Percentiles rank a stretch among this genome's conserved stretches.
phyloP scores from a whole-genome alignment of 169 alveolate genomes.

The Plasmodium cynomolgi region DNA sequence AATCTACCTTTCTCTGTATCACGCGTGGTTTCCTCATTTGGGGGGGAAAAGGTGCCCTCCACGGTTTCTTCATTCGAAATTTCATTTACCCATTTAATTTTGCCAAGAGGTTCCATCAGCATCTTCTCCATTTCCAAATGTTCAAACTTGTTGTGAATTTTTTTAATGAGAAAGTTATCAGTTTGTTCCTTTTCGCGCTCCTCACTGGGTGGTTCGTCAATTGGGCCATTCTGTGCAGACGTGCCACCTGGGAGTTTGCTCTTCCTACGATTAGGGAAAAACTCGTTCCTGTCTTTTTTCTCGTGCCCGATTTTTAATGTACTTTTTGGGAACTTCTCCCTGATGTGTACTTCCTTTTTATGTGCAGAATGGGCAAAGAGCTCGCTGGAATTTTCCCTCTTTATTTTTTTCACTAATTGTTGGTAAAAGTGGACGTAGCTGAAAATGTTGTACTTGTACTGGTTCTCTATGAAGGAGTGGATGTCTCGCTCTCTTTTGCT shows the following conservation, averaged over 20 bases:
- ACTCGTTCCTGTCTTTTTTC: background rate
- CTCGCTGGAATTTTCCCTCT: background rate
- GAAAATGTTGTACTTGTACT: constrained; percentile 27
- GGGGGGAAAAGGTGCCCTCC: background rate
- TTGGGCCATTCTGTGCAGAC: background rate
- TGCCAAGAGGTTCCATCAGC: background rate
- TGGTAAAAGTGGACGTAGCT: constrained; percentile 26
- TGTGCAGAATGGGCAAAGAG: background rate
- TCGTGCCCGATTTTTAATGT: background rate
- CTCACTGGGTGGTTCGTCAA: background rate
- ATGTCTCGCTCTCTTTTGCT: constrained; percentile 12
- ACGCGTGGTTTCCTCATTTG: background rate
- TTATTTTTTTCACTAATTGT: constrained; percentile 36
- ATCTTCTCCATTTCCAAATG: background rate
- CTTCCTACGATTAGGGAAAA: background rate
- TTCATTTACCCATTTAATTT: background rate
- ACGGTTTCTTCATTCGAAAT: background rate
- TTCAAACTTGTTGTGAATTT: background rate
- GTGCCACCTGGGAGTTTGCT: background rate
- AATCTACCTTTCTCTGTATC: background rate
- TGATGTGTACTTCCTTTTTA: background rate
- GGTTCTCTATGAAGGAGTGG: constrained; percentile 2
- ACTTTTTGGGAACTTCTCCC: background rate
- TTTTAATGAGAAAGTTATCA: background rate
- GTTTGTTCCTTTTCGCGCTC: background rate